Evolutionary conservation across 352 stramenopile genomes (phyloP).

Genomic region (Globisporangium lucens): DNA sequence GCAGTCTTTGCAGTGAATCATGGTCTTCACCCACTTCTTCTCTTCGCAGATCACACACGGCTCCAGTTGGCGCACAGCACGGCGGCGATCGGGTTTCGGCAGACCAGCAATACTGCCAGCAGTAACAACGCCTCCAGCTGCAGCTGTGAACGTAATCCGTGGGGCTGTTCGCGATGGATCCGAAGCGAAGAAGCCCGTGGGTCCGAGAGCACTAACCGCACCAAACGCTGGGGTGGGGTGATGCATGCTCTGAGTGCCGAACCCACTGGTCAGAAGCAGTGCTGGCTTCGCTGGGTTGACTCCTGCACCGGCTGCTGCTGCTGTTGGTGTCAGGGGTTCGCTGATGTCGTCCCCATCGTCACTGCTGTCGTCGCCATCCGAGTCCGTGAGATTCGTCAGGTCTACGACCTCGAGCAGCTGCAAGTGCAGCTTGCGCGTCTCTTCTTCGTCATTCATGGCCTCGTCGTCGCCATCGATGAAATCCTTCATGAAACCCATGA

Average conservation of each 20-base stretch:
- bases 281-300: neutral
- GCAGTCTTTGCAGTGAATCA: conserved; percentile 47
- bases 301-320: neutral
- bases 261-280: conserved; percentile 5
- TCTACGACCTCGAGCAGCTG: conserved; percentile 60
- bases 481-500: conserved; percentile 48
- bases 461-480: conserved; percentile 36
- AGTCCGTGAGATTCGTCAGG: conserved; percentile 57
- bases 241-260: neutral
- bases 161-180: neutral
- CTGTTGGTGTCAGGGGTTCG: neutral
- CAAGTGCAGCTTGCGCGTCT: conserved; percentile 28
- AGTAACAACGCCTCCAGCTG: conserved; percentile 15
- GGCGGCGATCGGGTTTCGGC: conserved; percentile 20
- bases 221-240: neutral
- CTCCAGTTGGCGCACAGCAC: conserved; percentile 27
- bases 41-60: conserved; percentile 63
- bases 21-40: conserved; percentile 27
- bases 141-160: neutral
- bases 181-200: neutral
- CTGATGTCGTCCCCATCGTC: conserved; percentile 28
- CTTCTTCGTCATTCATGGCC: conserved; percentile 32
- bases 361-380: conserved; percentile 35
- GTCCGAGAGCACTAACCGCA: neutral
- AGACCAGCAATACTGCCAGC: conserved; percentile 1